Conservation (phyloP, 1,284 basidiomycete species). For the Meripilus lineatus region DNA sequence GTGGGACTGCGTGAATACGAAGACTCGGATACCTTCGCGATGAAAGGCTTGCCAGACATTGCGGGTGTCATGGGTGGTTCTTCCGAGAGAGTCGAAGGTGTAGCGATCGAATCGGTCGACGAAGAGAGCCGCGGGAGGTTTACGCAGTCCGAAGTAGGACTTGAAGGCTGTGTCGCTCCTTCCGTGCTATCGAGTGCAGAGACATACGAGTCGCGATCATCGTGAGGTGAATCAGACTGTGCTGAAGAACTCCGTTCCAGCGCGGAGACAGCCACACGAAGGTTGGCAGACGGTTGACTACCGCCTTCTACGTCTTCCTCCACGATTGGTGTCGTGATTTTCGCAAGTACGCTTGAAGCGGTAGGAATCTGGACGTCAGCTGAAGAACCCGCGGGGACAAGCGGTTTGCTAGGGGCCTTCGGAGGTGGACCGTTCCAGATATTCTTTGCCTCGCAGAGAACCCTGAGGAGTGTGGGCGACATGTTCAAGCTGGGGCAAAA, state of each 20-base stretch:
- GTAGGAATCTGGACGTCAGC: not conserved
- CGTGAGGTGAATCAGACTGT: slow-evolving; percentile 8
- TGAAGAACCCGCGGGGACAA: not conserved
- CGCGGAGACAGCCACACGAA: no score
- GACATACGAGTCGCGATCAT: slow-evolving; percentile 27
- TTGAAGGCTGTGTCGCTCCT: slow-evolving; percentile 34
- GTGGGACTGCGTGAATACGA: not conserved
- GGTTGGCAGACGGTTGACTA: no score
- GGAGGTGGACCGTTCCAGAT: slow-evolving; percentile 47
- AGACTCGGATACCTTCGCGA: not conserved
- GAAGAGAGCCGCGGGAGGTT: slow-evolving; percentile 38
- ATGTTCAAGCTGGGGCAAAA: slow-evolving; percentile 80
- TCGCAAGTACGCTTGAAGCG: no score
- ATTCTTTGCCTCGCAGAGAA: slow-evolving; percentile 64
- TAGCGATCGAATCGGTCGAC: slow-evolving; percentile 41
- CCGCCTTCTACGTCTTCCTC: not conserved
- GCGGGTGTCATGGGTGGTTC: slow-evolving; percentile 29
- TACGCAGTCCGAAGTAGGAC: slow-evolving; percentile 29
- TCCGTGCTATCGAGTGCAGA: slow-evolving; percentile 30
- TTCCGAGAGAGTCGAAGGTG: slow-evolving; percentile 37
- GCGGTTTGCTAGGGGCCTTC: not conserved
- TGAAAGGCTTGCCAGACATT: slow-evolving; percentile 17
- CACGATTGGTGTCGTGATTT: not conserved
- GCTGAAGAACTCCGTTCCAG: not conserved
- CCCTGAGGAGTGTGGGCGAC: slow-evolving; percentile 68